phyloP scores from a whole-genome alignment of 352 stramenopile species.

The Phytophthora sp. region DNA sequence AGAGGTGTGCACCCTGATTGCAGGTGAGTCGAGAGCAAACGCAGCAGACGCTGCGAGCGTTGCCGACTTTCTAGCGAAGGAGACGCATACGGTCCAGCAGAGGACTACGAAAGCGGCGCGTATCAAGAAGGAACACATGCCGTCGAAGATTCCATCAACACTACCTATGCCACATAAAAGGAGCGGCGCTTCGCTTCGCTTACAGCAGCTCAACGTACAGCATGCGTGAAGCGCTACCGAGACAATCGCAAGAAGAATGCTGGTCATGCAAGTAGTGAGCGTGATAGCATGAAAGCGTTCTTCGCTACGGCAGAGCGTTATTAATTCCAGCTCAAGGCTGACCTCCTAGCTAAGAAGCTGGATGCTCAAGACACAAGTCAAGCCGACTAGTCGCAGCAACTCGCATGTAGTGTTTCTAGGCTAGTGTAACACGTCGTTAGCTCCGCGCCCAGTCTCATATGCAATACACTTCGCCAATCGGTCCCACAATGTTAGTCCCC shows the following conservation, averaged over 20 bases:
- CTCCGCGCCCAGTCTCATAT: too few relatives aligned
- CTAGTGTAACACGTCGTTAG: too few relatives aligned
- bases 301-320: conserved; percentile 10
- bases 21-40: conserved; percentile 4
- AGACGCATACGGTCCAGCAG: neutral
- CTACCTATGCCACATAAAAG: neutral
- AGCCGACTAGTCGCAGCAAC: too few relatives aligned
- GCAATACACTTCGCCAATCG: neutral
- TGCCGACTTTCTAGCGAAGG: neutral
- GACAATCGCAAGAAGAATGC: neutral
- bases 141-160: too few relatives aligned
- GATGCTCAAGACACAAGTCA: neutral
- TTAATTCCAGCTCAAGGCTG: conserved; percentile 10
- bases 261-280: neutral
- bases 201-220: neutral
- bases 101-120: too few relatives aligned
- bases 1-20: neutral
- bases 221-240: conserved; percentile 1
- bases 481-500: neutral
- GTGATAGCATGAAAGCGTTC: neutral
- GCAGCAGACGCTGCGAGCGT: neutral
- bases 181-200: neutral
- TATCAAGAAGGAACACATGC: neutral
- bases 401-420: too few relatives aligned
- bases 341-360: neutral